These are phyloP conservation scores for Pythium aristosporum DNA, from an alignment of 352 stramenopile genomes.

Conservation along the genomic window DNA sequence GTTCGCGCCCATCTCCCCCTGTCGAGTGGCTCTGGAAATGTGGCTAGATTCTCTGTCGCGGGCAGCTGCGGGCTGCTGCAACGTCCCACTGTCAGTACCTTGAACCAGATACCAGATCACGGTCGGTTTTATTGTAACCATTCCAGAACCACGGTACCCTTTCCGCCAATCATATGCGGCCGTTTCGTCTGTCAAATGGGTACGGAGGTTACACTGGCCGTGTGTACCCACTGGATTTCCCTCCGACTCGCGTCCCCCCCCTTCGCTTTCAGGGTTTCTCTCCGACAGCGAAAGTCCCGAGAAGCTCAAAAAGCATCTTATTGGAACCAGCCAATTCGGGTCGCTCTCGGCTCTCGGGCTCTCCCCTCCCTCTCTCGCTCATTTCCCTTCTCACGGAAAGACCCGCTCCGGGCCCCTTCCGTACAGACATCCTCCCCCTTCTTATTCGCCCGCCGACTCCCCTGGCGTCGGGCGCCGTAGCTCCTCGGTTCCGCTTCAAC, in stretches of 20 bases:
- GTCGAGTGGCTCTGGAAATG: conserved; percentile 8
- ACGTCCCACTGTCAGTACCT: conserved; percentile 18
- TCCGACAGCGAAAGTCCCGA: no score
- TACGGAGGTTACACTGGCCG: conserved; percentile 6
- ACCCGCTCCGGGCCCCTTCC: neutral
- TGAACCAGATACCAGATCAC: neutral
- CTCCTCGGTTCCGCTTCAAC: no score
- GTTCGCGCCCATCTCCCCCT: neutral
- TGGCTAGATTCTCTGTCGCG: no score
- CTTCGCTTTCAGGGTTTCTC: neutral
- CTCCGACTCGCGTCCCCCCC: neutral
- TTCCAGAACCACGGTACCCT: conserved; percentile 16
- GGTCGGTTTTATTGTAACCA: conserved; percentile 15
- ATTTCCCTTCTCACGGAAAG: neutral
- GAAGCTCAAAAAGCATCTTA: neutral
- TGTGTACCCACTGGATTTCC: conserved; percentile 26
- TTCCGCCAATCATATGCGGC: conserved; percentile 4
- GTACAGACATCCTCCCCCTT: neutral
- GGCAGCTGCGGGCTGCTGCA: conserved; percentile 14
- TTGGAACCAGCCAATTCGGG: neutral
- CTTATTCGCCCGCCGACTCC: neutral
- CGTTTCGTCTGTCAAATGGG: conserved; percentile 22
- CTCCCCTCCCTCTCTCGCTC: neutral
- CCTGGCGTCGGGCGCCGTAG: no score
- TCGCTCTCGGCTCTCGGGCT: neutral